Percentiles rank a stretch among this genome's conserved stretches.
Evolutionary conservation across 768 basidiomycete species (phyloP).

Genomic region (Mycena venus): DNA sequence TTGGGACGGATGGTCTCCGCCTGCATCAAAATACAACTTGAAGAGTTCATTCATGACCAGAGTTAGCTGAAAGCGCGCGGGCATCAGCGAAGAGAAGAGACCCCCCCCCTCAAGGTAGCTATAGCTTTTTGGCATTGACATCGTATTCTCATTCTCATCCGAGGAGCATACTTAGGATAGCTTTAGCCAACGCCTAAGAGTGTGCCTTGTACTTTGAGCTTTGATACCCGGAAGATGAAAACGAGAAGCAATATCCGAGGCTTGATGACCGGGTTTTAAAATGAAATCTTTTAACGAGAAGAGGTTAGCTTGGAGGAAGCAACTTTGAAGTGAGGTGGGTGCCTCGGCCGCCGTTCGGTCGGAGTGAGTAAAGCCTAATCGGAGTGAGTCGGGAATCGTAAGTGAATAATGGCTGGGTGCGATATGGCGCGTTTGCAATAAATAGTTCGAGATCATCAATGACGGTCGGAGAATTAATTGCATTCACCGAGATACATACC

Average conservation of each 20-base stretch:
- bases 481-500: not conserved
- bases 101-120: conserved; percentile 3
- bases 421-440: not conserved
- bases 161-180: conserved; percentile 16
- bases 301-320: not conserved
- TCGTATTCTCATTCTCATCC: conserved; percentile 19
- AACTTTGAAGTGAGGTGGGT: not conserved
- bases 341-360: not conserved
- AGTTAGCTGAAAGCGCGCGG: conserved; percentile 9
- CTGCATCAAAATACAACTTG: not conserved
- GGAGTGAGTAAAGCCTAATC: conserved; percentile 1
- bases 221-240: conserved; percentile 30
- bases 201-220: not conserved
- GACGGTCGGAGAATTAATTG: not conserved
- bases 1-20: not conserved
- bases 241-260: conserved; percentile 24
- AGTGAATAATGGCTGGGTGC: not conserved
- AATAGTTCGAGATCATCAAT: not conserved
- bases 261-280: conserved; percentile 23
- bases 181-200: not conserved
- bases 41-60: not conserved
- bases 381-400: not conserved
- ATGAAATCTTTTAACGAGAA: conserved; percentile 11
- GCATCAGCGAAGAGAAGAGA: conserved; percentile 15
- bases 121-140: conserved; percentile 26